Evolutionary conservation across 2,329 filamentous ascomycete genomes (phyloP), one percentile per base, ranked within the genome.

Genomic region (Hymenoscyphus occultus): DNA sequence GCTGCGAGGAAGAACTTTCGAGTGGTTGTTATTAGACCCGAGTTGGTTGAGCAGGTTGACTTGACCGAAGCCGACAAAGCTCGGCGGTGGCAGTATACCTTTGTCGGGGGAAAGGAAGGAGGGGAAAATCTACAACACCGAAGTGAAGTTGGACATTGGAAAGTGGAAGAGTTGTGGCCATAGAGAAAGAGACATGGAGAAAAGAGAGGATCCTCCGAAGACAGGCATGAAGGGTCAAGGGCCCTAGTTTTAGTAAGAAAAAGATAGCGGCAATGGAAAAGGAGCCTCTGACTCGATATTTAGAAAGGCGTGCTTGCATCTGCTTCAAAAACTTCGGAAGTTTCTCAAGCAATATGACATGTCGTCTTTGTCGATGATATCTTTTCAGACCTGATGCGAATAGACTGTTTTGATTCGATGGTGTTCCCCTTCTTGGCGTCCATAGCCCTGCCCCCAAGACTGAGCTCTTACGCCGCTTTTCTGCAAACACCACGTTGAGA

Each of bases 1-100:
- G 76, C 85, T 65, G 86, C 87, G 14, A 81, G 88, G 69, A 80
- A 79, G 71, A 88, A 91, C 74, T 91, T 91, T 75, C 80, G 94
- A 62, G 91, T 97, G 0, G 91, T 97, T 3, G 88, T 95, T 74
- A 95, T 99, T 75, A 86, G 88, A 59, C 88, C 96, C 0, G 83
- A 87, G 61, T 83, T 85, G 68, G 85, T 92, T 14, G 88, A 91
- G 75, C 79, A 81, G 68, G 77, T 88, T 31, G 86, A 91, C 76
- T 74, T 91, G 32, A 84, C 79, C 64, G 82, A 87, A 71, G 83
- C 85, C 0, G 81, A 80, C 31, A 84, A 81, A 70, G 78, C 80
- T n/a, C 78, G 82, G 63, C 80, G 89, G 67, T 84, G 83, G 76
- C 79, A 78, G 65, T 90, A 86, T 77, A 86, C 80, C 31, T 84